A percentile compares a stretch with the other conserved stretches of the same genome.
phyloP scores from a whole-genome alignment of 352 stramenopile genomes.

The Elongisporangium anandrum region DNA sequence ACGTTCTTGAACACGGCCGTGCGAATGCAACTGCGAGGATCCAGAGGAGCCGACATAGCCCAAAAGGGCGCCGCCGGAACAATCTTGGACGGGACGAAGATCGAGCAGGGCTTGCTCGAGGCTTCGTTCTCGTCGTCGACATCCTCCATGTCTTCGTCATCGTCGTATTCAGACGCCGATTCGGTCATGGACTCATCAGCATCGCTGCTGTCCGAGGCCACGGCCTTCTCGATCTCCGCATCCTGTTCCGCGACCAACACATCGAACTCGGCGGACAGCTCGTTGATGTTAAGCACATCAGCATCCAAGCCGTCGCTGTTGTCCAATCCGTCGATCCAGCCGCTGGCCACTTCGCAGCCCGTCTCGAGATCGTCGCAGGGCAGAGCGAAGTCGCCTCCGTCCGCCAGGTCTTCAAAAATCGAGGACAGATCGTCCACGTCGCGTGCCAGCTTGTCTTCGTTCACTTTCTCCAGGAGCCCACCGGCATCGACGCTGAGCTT shows the following conservation, averaged over 20 bases:
- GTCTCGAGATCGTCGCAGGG: conserved; percentile 40
- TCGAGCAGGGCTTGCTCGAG: conserved; percentile 2
- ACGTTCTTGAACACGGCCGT: conserved; percentile 74
- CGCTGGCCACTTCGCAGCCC: conserved; percentile 17
- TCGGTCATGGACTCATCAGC: conserved; percentile 20
- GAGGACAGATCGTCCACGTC: conserved; percentile 73
- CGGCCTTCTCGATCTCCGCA: conserved; percentile 9
- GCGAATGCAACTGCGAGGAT: conserved; percentile 74
- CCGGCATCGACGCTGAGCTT: conserved; percentile 19
- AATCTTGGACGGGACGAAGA: conserved; percentile 24
- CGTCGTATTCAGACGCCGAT: conserved; percentile 17
- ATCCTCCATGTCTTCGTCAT: conserved; percentile 39
- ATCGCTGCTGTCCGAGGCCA: conserved; percentile 9
- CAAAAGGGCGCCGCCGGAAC: conserved; percentile 50
- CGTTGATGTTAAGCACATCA: conserved; percentile 66
- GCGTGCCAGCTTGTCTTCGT: conserved; percentile 66
- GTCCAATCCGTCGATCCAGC: conserved; percentile 37
- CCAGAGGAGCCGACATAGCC: conserved; percentile 50
- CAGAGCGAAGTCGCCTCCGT: conserved; percentile 54
- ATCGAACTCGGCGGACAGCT: conserved; percentile 68
- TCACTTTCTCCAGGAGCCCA: conserved; percentile 59
- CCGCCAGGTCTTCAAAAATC: conserved; percentile 70
- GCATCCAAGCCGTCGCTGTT: conserved; percentile 50
- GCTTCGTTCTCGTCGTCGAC: conserved; percentile 23
- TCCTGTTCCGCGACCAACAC: conserved; percentile 47